Percentiles rank a stretch among this genome's conserved stretches.
Conservation (phyloP, 2,329 filamentous ascomycete genomes). For the Fusarium sp. region DNA sequence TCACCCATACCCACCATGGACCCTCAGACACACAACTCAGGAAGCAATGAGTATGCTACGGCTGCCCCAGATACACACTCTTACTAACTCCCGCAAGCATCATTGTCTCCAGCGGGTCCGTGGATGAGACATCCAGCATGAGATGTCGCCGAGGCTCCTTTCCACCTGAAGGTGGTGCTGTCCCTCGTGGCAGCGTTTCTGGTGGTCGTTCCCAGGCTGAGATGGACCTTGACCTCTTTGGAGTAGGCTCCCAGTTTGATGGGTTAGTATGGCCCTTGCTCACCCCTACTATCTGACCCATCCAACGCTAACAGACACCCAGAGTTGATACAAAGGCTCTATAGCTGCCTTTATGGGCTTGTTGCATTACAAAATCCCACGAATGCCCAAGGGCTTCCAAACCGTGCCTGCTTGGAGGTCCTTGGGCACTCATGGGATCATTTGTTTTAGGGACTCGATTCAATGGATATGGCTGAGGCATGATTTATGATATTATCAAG, state of each 20-base stretch:
- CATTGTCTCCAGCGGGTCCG: not conserved
- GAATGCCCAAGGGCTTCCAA: too few relatives aligned
- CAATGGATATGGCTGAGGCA: too few relatives aligned
- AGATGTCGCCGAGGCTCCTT: not conserved
- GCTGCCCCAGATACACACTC: not conserved
- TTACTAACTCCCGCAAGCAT: not conserved
- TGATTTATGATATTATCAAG: not conserved
- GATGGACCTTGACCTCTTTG: not conserved
- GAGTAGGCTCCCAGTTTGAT: not conserved
- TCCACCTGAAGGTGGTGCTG: not conserved
- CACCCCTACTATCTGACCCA: too few relatives aligned
- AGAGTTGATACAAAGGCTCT: not conserved
- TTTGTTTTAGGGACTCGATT: not conserved
- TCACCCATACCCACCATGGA: not conserved
- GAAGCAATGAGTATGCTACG: not conserved
- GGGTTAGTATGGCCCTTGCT: not conserved
- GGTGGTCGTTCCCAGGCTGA: not conserved
- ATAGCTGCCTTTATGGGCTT: not conserved
- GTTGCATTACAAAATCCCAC: not conserved
- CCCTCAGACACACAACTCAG: not conserved
- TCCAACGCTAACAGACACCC: not conserved
- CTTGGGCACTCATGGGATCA: too few relatives aligned
- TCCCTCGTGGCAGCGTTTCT: too few relatives aligned
- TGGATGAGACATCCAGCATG: not conserved
- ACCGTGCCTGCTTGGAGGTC: too few relatives aligned